These are phyloP conservation scores for Cicer bijugum DNA, from an alignment of 306 rosid genomes.

Conservation along the genomic window DNA sequence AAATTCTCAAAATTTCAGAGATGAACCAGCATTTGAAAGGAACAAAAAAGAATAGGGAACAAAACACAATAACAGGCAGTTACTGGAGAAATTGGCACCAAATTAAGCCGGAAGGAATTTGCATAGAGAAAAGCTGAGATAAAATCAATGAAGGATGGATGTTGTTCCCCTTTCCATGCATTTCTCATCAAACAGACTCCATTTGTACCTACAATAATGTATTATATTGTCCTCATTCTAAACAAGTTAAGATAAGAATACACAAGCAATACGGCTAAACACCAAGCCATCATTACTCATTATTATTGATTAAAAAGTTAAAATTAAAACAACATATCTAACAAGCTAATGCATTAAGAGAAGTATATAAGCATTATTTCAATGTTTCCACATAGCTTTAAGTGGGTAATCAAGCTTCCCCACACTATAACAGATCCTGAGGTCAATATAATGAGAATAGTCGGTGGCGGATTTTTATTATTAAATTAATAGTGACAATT, in stretches of 20 bases:
- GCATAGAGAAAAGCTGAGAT: conserved; percentile 71
- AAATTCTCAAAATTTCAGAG: conserved; percentile 33
- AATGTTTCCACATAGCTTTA: neutral
- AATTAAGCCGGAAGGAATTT: conserved; percentile 74
- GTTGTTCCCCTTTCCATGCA: conserved; percentile 78
- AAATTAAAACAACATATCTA: conserved; percentile 11
- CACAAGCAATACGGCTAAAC: conserved; percentile 5
- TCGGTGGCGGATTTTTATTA: too few relatives aligned
- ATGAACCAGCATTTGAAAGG: conserved; percentile 1
- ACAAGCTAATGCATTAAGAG: conserved; percentile 17
- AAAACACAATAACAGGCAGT: conserved; percentile 19
- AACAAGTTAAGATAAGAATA: conserved; percentile 18
- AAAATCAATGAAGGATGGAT: conserved; percentile 69
- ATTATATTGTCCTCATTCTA: conserved; percentile 24
- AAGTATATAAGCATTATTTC: conserved; percentile 19
- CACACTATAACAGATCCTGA: conserved; percentile 6
- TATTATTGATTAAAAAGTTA: neutral
- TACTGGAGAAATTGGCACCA: conserved; percentile 78
- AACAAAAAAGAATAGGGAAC: neutral
- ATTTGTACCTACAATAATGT: conserved; percentile 48
- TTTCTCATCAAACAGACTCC: conserved; percentile 91
- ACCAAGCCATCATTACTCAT: neutral
- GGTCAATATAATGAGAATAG: conserved; percentile 17
- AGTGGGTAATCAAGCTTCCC: neutral
- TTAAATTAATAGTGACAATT: too few relatives aligned